Percentiles rank a stretch among this genome's conserved stretches.
Evolutionary conservation across 73 alveolate genomes (phyloP).

Genomic region (Diophrys sp.): DNA sequence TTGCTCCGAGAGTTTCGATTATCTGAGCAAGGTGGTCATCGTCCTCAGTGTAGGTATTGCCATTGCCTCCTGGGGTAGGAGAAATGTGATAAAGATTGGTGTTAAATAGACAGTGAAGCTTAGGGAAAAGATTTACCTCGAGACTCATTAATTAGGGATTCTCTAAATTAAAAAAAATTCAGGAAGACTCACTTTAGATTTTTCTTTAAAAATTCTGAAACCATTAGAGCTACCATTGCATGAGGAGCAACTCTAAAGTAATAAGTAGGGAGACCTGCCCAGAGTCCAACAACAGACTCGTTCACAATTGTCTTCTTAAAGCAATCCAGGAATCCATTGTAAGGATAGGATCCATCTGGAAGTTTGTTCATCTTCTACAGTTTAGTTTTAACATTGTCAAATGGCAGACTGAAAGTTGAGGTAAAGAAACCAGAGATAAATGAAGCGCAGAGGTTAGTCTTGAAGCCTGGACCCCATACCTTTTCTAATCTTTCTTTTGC

Average conservation of each 20-base stretch:
- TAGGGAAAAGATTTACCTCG: too few species aligned
- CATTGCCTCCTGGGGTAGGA: too few species aligned
- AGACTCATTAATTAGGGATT: too few species aligned
- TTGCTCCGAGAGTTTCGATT: too few species aligned
- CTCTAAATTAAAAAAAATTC: too few species aligned
- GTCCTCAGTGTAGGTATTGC: too few species aligned
- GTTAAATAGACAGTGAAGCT: too few species aligned
- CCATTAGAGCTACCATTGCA: conserved; percentile 75
- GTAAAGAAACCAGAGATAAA: conserved; percentile 85
- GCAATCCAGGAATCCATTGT: conserved; percentile 69
- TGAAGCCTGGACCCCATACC: conserved; percentile 52
- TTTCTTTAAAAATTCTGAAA: conserved; percentile 63
- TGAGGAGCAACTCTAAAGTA: conserved; percentile 95
- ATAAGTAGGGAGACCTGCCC: conserved; percentile 95
- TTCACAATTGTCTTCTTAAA: conserved; percentile 54
- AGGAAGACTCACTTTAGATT: background rate
- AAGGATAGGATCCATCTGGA: conserved; percentile 72
- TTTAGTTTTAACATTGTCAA: conserved; percentile 92
- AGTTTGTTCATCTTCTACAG: conserved; percentile 74
- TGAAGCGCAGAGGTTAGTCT: conserved; percentile 37
- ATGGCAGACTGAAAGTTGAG: conserved; percentile 87
- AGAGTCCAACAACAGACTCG: conserved; percentile 82
- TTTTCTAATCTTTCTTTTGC: conserved; percentile 70
- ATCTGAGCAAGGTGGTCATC: too few species aligned
- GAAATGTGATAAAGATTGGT: too few species aligned